Evolutionary conservation across 352 stramenopile species (phyloP).

Genomic region (Thalassiosira ordinaria): DNA sequence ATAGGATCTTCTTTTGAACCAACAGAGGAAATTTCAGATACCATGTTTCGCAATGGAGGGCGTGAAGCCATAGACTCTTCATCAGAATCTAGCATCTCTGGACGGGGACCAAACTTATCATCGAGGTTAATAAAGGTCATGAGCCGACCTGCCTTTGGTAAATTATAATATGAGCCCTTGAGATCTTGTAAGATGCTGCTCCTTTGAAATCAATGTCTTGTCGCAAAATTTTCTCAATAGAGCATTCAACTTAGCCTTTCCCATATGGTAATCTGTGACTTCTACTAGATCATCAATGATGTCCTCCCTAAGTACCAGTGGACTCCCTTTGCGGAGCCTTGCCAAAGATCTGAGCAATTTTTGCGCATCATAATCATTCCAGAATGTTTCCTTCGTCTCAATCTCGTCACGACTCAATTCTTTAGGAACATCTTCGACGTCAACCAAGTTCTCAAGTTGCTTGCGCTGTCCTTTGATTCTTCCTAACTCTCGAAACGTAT

Average conservation of each 20-base stretch:
- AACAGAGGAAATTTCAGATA: background rate
- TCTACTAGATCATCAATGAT: conserved; percentile 30
- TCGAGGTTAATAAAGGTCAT: conserved; percentile 29
- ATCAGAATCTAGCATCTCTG: background rate
- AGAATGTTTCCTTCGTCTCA: conserved; percentile 25
- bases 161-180: background rate
- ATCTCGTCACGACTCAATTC: conserved; percentile 16
- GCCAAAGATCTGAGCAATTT: conserved; percentile 35
- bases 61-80: background rate
- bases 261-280: background rate
- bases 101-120: background rate
- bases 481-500: conserved; percentile 41
- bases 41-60: background rate
- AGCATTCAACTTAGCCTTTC: background rate
- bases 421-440: conserved; percentile 15
- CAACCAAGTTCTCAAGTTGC: conserved; percentile 14
- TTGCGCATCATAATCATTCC: conserved; percentile 28
- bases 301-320: background rate
- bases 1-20: conserved; percentile 14
- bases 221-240: conserved; percentile 15
- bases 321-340: conserved; percentile 20
- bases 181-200: background rate
- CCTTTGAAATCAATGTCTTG: conserved; percentile 25
- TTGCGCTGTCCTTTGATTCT: conserved; percentile 33
- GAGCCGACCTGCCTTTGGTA: background rate